Evolutionary conservation across 1,284 basidiomycete species (phyloP).

Genomic region (Mycosarcoma maydis): DNA sequence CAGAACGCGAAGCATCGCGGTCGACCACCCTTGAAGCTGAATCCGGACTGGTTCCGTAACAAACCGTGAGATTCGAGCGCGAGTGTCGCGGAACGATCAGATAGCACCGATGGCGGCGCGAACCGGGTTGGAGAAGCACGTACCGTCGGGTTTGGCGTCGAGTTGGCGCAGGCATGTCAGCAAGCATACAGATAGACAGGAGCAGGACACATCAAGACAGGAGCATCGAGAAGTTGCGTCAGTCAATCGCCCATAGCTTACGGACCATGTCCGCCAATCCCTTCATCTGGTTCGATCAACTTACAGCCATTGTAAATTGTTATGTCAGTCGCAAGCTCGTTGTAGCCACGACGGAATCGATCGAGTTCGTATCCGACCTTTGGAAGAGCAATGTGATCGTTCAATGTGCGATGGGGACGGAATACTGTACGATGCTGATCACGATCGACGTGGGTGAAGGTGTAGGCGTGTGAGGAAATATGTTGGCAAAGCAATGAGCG

Average conservation of each 20-base stretch:
- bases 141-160: too few relatives aligned
- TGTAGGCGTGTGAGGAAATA: neutral
- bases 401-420: too few relatives aligned
- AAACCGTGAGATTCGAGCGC: too few relatives aligned
- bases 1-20: conserved; percentile 91
- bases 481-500: neutral
- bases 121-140: too few relatives aligned
- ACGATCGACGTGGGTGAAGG: neutral
- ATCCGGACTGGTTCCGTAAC: conserved; percentile 74
- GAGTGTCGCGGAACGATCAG: too few relatives aligned
- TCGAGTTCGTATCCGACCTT: too few relatives aligned
- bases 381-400: neutral
- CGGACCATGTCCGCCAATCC: neutral
- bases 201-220: too few relatives aligned
- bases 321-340: too few relatives aligned
- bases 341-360: neutral
- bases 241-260: neutral
- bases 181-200: too few relatives aligned
- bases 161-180: too few relatives aligned
- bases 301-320: conserved; percentile 39
- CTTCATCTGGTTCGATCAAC: neutral
- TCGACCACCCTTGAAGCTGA: conserved; percentile 78
- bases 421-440: neutral
- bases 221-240: too few relatives aligned
- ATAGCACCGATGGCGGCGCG: too few relatives aligned